A percentile compares a stretch with the other conserved stretches of the same genome.
These are phyloP conservation scores for Adansonia digitata DNA, from an alignment of 345 rosid species.

Conservation along the genomic window DNA sequence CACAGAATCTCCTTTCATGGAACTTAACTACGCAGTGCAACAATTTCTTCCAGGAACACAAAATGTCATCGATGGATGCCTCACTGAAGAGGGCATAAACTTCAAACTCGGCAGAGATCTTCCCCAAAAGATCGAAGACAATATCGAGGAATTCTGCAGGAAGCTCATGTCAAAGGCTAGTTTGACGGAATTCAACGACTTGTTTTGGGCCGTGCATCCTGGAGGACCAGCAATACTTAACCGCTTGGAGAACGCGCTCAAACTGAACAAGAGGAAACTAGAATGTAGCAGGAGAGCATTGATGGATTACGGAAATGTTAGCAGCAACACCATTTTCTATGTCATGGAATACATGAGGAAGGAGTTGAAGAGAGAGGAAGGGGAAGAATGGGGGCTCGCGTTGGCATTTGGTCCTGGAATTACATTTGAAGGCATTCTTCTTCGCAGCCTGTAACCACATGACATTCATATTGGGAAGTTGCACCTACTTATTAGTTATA, in stretches of 20 bases:
- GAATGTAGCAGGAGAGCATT: conserved; percentile 79
- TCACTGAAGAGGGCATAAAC: conserved; percentile 82
- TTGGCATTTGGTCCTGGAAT: conserved; percentile 94
- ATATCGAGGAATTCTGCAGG: conserved; percentile 77
- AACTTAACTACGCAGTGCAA: conserved; percentile 70
- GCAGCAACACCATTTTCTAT: conserved; percentile 82
- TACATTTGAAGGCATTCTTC: conserved; percentile 93
- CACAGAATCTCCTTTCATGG: conserved; percentile 77
- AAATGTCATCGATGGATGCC: conserved; percentile 66
- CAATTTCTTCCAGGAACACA: conserved; percentile 86
- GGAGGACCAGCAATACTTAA: conserved; percentile 94
- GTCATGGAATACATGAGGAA: conserved; percentile 87
- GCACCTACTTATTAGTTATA: background rate
- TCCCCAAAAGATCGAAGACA: conserved; percentile 81
- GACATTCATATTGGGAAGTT: background rate
- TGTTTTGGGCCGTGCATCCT: conserved; percentile 97
- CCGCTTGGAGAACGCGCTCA: conserved; percentile 56
- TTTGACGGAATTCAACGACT: conserved; percentile 47
- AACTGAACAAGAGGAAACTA: conserved; percentile 46
- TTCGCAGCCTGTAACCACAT: conserved; percentile 52
- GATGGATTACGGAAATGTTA: conserved; percentile 82
- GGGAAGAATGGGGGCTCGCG: conserved; percentile 84
- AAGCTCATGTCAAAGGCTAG: conserved; percentile 52
- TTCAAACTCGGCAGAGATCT: conserved; percentile 91
- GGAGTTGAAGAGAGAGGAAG: conserved; percentile 47